phyloP scores from a whole-genome alignment of 805 yeast genomes.

The Naumovozyma baii region DNA sequence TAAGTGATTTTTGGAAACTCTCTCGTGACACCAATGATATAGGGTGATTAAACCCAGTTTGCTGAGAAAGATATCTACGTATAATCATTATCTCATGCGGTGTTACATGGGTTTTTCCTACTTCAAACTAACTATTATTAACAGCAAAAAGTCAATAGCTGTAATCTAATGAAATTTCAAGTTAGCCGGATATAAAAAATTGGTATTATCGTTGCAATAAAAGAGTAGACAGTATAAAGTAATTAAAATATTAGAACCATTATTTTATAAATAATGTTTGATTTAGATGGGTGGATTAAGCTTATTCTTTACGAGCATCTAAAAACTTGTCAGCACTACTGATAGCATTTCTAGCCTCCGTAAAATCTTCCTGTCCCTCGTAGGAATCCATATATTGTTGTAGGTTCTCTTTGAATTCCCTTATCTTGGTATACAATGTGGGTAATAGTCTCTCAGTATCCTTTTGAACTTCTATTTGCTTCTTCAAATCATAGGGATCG shows the following conservation, averaged over 20 bases:
- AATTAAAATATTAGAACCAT: too few relatives aligned
- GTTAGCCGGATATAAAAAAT: neutral
- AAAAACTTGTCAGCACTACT: constrained; percentile 22
- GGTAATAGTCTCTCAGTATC: constrained; percentile 48
- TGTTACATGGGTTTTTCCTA: too few relatives aligned
- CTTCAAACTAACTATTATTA: too few relatives aligned
- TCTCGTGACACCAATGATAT: constrained; percentile 3
- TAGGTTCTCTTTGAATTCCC: constrained; percentile 32
- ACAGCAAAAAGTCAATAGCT: too few relatives aligned
- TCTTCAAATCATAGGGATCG: constrained; percentile 60
- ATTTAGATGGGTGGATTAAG: neutral
- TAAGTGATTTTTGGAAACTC: constrained; percentile 5
- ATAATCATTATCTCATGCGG: too few relatives aligned
- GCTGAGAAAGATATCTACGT: neutral
- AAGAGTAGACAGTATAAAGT: neutral
- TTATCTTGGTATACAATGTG: constrained; percentile 36
- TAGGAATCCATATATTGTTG: constrained; percentile 32
- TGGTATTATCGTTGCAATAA: too few relatives aligned
- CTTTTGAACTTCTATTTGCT: constrained; percentile 40
- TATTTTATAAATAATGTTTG: neutral
- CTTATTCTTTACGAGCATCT: constrained; percentile 4
- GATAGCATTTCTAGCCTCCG: constrained; percentile 21
- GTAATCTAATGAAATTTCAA: neutral
- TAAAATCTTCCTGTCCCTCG: constrained; percentile 29
- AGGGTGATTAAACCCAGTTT: neutral